Percentiles rank a stretch among this genome's conserved stretches.
These are phyloP conservation scores for Phytophthora lateralis DNA, from an alignment of 352 stramenopile species.

Conservation along the genomic window DNA sequence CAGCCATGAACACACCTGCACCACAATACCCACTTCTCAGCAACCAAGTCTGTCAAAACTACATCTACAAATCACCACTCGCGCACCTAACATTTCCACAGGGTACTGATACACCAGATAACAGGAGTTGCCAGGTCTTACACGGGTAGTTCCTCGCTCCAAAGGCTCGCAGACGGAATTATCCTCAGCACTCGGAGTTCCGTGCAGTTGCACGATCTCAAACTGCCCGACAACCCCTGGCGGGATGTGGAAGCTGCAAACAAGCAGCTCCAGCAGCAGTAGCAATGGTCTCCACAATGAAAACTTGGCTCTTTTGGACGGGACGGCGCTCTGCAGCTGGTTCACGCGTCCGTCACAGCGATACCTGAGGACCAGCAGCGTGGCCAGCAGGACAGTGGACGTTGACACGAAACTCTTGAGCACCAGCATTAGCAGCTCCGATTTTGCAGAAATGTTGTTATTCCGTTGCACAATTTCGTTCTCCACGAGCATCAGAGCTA, in stretches of 20 bases:
- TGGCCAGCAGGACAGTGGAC: conserved; percentile 48
- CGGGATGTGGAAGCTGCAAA: conserved; percentile 74
- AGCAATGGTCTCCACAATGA: conserved; percentile 30
- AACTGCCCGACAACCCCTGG: conserved; percentile 46
- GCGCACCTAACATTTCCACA: conserved; percentile 60
- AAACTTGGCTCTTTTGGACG: conserved; percentile 30
- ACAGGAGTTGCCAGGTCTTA: conserved; percentile 40
- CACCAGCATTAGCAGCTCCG: conserved; percentile 14
- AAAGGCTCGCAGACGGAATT: conserved; percentile 20
- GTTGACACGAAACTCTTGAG: conserved; percentile 47
- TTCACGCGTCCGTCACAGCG: conserved; percentile 47
- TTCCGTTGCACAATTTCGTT: conserved; percentile 58
- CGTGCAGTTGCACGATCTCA: conserved; percentile 55
- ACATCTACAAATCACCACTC: background rate
- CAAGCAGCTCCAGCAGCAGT: conserved; percentile 56
- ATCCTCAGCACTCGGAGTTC: conserved; percentile 24
- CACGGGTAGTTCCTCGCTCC: conserved; percentile 33
- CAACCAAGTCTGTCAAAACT: background rate
- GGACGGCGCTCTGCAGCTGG: conserved; percentile 58
- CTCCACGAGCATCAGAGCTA: conserved; percentile 72
- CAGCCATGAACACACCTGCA: conserved; percentile 70
- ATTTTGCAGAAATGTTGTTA: background rate
- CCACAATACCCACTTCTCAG: background rate
- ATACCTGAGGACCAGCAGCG: conserved; percentile 60
- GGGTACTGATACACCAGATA: conserved; percentile 74